These are phyloP conservation scores for Spathaspora girioi DNA, from an alignment of 805 yeast species.

Conservation along the genomic window DNA sequence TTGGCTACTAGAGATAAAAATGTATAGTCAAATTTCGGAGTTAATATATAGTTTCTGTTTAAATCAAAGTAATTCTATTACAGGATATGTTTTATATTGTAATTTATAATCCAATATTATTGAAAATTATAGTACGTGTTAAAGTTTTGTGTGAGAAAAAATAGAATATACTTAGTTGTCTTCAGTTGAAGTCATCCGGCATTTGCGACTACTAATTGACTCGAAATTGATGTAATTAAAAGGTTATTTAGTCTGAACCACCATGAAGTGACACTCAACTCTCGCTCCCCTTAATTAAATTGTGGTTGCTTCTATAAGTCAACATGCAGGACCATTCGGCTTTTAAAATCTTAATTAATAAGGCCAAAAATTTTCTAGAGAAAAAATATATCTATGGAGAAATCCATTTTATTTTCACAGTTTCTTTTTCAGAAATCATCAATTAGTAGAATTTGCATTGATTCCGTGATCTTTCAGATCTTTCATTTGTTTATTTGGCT, in stretches of 20 bases:
- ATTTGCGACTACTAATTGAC: too few relatives aligned
- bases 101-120: too few relatives aligned
- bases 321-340: neutral
- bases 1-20: constrained; percentile 56
- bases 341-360: neutral
- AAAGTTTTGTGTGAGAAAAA: too few relatives aligned
- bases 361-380: neutral
- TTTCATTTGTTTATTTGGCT: neutral
- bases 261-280: neutral
- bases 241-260: neutral
- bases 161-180: too few relatives aligned
- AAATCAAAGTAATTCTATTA: neutral
- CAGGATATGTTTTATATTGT: neutral
- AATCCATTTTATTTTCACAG: neutral
- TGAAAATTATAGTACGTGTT: too few relatives aligned
- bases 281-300: neutral
- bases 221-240: too few relatives aligned
- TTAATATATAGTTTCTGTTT: neutral
- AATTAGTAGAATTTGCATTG: neutral
- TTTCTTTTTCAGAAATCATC: neutral
- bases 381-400: neutral
- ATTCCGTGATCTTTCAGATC: neutral
- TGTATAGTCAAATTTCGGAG: neutral
- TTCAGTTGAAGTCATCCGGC: too few relatives aligned
- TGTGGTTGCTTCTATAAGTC: neutral